These are phyloP conservation scores for Clitopilus passeckerianus DNA, from an alignment of 768 basidiomycete genomes.

Conservation along the genomic window DNA sequence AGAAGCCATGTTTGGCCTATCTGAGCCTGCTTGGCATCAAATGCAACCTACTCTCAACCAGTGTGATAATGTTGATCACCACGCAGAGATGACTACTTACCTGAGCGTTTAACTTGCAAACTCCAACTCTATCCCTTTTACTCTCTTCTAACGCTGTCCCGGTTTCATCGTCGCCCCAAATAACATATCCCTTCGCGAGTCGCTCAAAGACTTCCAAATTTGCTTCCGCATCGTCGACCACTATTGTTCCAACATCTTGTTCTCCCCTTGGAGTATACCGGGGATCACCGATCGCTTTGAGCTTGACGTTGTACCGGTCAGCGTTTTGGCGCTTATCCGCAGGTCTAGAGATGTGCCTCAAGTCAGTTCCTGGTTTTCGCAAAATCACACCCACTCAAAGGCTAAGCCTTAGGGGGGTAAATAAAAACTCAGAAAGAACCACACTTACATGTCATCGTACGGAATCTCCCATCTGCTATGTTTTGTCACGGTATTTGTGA, in stretches of 20 bases:
- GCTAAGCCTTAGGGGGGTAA: background rate
- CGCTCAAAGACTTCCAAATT: conserved; percentile 46
- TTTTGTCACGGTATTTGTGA: conserved; percentile 36
- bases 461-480: conserved; percentile 57
- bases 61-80: background rate
- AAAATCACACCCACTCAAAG: background rate
- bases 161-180: conserved; percentile 36
- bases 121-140: background rate
- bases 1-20: conserved; percentile 68
- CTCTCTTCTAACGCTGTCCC: conserved; percentile 47
- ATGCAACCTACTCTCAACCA: conserved; percentile 40
- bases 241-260: conserved; percentile 56
- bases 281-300: conserved; percentile 60
- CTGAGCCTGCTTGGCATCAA: conserved; percentile 48
- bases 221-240: conserved; percentile 25
- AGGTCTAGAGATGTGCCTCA: conserved; percentile 20
- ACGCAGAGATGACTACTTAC: conserved; percentile 14
- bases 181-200: conserved; percentile 61
- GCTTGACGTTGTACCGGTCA: conserved; percentile 26
- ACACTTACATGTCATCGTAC: conserved; percentile 74
- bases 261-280: conserved; percentile 36
- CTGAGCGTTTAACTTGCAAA: conserved; percentile 46
- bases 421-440: background rate
- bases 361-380: conserved; percentile 1
- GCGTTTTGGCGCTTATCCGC: conserved; percentile 28